Evolutionary conservation across 2,329 filamentous ascomycete genomes (phyloP), one percentile per base, ranked within the genome.

Genomic region (Aaosphaeria arxii): DNA sequence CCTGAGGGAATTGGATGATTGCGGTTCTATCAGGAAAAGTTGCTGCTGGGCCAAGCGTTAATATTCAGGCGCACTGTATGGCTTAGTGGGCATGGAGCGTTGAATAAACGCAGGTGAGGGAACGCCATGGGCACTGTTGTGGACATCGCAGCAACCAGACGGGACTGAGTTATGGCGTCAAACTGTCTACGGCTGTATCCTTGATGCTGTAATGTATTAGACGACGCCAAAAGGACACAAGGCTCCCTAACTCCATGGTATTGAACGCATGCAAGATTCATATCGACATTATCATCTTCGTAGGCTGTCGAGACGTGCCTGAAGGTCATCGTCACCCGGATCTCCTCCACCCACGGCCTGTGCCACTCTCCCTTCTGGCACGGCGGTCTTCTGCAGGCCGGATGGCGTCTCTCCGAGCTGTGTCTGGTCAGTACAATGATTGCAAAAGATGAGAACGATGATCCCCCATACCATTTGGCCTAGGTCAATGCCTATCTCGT

Each of bases 401-500:
- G 86, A 85, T 1, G 94, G 94, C 2, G 92, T 94, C 69, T 96
- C 91, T 49, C 91, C 92, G 62, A 99, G 83, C 91, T 97, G 66
- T 54, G 59, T 42, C 48, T 40, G 35, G 24, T 57, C 49, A 61
- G 53, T 35, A 47, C 9, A 40, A 40, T 28, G 2, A 7, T 11
- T n/a, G 7, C 9, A 40, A 17, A 40, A 4, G 1, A 24, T 11
- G 17, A n/a, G 39, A 3, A 28, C 9, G 42, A 41, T 9, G 4
- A 32, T 30, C 30, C n/a, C 38, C 55, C 89, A 74, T 79, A 97
- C 92, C 59, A 89, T 80, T 73, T 94, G 88, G 60, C 87, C 91
- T 49, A 97, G 80, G 65, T 99, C 92, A 30, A 99, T 86, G 45
- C 94, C 94, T 68, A 99, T 96, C 74, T 97, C 94, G 66, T 97